Percentiles rank a stretch among this genome's conserved stretches.
Evolutionary conservation across 345 rosid species (phyloP).

Genomic region (Linum lewisii): DNA sequence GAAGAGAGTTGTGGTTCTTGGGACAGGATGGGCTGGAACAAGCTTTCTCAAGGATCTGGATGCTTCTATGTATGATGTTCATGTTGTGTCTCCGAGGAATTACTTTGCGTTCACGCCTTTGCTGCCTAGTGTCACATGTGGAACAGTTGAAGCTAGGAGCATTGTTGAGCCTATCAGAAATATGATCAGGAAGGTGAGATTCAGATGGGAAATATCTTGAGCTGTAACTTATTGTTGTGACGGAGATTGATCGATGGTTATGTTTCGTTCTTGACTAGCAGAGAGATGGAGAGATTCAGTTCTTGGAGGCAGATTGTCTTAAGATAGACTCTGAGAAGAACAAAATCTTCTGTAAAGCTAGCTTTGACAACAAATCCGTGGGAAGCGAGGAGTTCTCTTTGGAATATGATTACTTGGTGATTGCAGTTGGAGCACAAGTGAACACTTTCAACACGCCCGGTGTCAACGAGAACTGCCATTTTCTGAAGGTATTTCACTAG

Average conservation of each 20-base stretch:
- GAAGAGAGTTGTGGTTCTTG: conserved; percentile 81
- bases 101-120: conserved; percentile 94
- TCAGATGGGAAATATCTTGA: neutral
- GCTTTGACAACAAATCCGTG: conserved; percentile 39
- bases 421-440: conserved; percentile 87
- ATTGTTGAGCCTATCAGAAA: conserved; percentile 86
- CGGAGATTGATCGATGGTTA: neutral
- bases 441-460: conserved; percentile 94
- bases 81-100: conserved; percentile 86
- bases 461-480: conserved; percentile 87
- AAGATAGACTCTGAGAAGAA: conserved; percentile 70
- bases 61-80: conserved; percentile 57
- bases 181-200: conserved; percentile 67
- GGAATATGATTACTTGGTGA: conserved; percentile 77
- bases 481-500: conserved; percentile 52
- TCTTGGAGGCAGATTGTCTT: conserved; percentile 81
- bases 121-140: conserved; percentile 94
- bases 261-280: conserved; percentile 17
- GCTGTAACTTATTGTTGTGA: neutral
- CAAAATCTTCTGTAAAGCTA: conserved; percentile 46
- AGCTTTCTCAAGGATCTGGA: conserved; percentile 86
- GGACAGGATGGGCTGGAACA: conserved; percentile 95
- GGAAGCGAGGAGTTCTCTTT: conserved; percentile 53
- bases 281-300: conserved; percentile 69
- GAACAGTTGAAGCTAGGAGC: conserved; percentile 95